These are phyloP conservation scores for Nigrograna mackinnonii DNA, from an alignment of 2,329 filamentous ascomycete species.

Conservation along the genomic window DNA sequence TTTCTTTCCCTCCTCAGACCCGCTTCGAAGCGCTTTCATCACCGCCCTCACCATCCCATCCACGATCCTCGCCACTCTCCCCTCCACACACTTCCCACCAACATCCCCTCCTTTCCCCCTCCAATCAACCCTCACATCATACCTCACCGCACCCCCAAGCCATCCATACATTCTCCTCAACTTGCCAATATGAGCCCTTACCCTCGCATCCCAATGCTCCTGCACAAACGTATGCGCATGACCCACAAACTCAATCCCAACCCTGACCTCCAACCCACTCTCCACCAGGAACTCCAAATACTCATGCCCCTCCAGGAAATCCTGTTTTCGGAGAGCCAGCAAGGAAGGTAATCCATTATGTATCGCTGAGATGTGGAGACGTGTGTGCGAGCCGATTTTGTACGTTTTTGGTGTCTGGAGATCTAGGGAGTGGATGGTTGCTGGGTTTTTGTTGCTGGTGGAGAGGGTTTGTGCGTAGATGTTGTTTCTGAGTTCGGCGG, in stretches of 20 bases:
- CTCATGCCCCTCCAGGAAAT: constrained; percentile 27
- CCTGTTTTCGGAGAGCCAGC: constrained; percentile 19
- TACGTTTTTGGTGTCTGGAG: constrained; percentile 23
- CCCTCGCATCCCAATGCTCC: constrained; percentile 30
- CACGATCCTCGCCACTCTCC: constrained; percentile 1
- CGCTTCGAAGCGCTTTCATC: neutral
- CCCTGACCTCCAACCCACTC: constrained; percentile 20
- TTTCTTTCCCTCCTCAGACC: neutral
- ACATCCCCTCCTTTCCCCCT: constrained; percentile 2
- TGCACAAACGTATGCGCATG: constrained; percentile 26
- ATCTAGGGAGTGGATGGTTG: constrained; percentile 6
- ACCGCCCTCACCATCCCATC: constrained; percentile 1
- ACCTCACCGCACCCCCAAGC: constrained; percentile 23
- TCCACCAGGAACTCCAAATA: constrained; percentile 25
- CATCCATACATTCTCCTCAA: constrained; percentile 25
- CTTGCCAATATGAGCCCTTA: constrained; percentile 22
- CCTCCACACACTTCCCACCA: neutral
- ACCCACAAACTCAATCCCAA: constrained; percentile 28
- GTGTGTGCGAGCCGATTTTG: constrained; percentile 26
- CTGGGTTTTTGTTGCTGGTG: constrained; percentile 3
- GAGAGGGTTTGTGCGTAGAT: constrained; percentile 25
- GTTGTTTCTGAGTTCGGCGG: constrained; percentile 33
- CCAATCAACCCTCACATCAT: constrained; percentile 29
- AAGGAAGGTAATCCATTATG: constrained; percentile 24
- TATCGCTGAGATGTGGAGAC: constrained; percentile 22